Conservation (phyloP, 352 stramenopile species). For the Phytophthora kernoviae region DNA sequence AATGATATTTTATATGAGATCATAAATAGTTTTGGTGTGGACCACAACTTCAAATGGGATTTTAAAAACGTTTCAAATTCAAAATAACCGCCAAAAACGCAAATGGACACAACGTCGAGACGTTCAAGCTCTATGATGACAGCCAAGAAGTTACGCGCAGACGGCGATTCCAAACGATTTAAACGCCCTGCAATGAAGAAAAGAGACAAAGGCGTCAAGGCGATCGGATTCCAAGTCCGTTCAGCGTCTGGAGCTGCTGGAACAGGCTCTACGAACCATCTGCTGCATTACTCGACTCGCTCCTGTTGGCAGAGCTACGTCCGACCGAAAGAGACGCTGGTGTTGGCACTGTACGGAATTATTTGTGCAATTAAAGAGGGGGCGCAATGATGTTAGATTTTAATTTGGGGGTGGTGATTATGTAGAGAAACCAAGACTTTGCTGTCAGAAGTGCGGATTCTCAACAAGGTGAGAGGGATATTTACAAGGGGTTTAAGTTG, state of each 20-base stretch:
- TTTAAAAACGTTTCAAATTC: background rate
- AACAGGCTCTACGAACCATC: constrained; percentile 34
- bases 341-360: constrained; percentile 50
- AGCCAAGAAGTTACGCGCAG: background rate
- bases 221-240: constrained; percentile 46
- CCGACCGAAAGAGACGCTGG: constrained; percentile 50
- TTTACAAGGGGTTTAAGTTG: too few species aligned
- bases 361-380: background rate
- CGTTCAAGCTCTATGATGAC: background rate
- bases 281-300: constrained; percentile 57
- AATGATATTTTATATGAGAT: too few species aligned
- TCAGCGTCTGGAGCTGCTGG: constrained; percentile 40
- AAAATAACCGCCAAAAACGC: constrained; percentile 6
- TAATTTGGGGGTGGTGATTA: too few species aligned
- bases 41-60: background rate
- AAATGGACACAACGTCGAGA: background rate
- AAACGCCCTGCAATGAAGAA: background rate
- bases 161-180: background rate
- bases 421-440: constrained; percentile 65
- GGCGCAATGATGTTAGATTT: too few species aligned
- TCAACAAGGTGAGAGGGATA: constrained; percentile 79
- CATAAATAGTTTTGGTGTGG: background rate
- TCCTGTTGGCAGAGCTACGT: constrained; percentile 74
- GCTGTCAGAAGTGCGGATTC: constrained; percentile 67
- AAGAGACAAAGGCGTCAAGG: constrained; percentile 14